Percentiles rank a stretch among this genome's conserved stretches.
These are phyloP conservation scores for Leonotis leonurus DNA, from an alignment of 257 asterid species.

Conservation along the genomic window DNA sequence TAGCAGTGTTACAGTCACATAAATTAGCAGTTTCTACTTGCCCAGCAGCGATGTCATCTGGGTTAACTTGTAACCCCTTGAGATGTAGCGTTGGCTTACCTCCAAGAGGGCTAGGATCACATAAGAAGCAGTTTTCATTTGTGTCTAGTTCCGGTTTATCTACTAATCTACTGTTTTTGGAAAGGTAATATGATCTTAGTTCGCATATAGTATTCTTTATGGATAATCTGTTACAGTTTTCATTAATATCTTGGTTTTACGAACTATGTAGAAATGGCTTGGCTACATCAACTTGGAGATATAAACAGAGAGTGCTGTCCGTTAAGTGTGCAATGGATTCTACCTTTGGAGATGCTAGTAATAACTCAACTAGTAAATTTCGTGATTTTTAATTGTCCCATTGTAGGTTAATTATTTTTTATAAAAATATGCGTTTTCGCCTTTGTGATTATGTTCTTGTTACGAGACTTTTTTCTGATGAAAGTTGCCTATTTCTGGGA, in stretches of 20 bases:
- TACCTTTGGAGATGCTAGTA: conserved; percentile 57
- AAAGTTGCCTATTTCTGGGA: not conserved
- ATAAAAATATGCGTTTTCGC: not conserved
- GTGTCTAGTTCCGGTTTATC: conserved; percentile 29
- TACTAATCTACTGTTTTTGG: conserved; percentile 21
- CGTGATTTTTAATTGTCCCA: not conserved
- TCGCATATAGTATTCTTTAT: not conserved
- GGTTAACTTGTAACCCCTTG: conserved; percentile 54
- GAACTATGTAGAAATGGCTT: conserved; percentile 33
- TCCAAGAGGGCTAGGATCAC: conserved; percentile 30
- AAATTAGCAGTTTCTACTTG: conserved; percentile 14
- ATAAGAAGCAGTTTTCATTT: conserved; percentile 28
- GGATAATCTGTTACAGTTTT: not conserved
- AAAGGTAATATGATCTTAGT: conserved; percentile 28
- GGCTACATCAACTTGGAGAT: conserved; percentile 37
- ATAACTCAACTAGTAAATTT: conserved; percentile 57
- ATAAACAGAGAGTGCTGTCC: conserved; percentile 24
- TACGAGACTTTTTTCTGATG: not conserved
- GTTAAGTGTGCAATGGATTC: conserved; percentile 82
- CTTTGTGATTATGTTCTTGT: not conserved
- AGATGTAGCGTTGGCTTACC: conserved; percentile 45
- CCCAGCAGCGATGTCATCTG: conserved; percentile 45
- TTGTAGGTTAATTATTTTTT: not conserved
- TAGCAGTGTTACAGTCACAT: conserved; percentile 24
- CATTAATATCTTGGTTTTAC: conserved; percentile 12